Evolutionary conservation across 1,284 basidiomycete genomes (phyloP).

Genomic region (Ceratobasidium theobromae): DNA sequence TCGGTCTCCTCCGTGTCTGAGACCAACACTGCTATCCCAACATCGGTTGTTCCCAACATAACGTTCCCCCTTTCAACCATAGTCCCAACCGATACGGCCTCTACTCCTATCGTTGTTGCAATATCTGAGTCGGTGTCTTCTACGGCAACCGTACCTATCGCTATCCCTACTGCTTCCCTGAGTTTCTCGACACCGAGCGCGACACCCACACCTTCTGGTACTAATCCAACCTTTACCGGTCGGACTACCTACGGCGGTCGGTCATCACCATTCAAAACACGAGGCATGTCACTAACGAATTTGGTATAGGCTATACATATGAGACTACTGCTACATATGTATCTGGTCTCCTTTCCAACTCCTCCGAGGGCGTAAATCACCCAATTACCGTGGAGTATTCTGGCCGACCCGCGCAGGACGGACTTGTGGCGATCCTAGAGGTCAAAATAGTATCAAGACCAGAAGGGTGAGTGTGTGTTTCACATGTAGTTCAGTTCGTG

Average conservation of each 20-base stretch:
- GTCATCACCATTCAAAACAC: neutral
- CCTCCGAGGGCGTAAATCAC: constrained; percentile 78
- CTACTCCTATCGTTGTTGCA: constrained; percentile 13
- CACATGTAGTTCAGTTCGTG: neutral
- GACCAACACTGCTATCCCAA: constrained; percentile 18
- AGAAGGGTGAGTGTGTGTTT: constrained; percentile 6
- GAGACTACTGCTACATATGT: constrained; percentile 66
- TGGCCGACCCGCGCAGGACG: constrained; percentile 72
- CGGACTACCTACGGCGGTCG: constrained; percentile 46
- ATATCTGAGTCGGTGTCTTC: neutral
- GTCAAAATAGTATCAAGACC: constrained; percentile 57
- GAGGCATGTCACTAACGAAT: constrained; percentile 30
- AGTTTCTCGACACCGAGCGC: constrained; percentile 54
- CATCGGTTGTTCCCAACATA: constrained; percentile 19
- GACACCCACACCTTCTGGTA: constrained; percentile 43
- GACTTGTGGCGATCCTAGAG: constrained; percentile 79
- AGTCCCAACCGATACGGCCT: neutral
- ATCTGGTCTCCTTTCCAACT: constrained; percentile 66
- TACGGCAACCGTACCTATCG: constrained; percentile 7
- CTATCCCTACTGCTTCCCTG: constrained; percentile 18
- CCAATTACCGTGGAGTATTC: constrained; percentile 57
- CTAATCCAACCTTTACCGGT: constrained; percentile 52
- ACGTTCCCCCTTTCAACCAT: constrained; percentile 22
- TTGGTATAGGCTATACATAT: constrained; percentile 63
- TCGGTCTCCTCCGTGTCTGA: constrained; percentile 19